These are phyloP conservation scores for Sclerotinia spermophila DNA, from an alignment of 2,329 filamentous ascomycete genomes.

Conservation along the genomic window DNA sequence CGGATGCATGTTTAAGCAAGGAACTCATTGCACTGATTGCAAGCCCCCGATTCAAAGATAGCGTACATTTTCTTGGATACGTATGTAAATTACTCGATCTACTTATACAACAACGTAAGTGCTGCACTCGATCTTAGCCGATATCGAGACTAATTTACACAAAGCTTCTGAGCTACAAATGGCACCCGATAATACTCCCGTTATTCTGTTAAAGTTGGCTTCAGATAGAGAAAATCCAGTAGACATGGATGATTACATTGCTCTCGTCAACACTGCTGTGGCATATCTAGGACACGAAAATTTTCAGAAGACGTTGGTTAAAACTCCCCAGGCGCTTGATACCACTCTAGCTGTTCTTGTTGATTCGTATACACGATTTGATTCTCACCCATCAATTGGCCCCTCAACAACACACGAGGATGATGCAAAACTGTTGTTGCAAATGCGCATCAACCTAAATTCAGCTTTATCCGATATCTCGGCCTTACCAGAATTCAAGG, in stretches of 20 bases:
- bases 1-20: slow-evolving; percentile 48
- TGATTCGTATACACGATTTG: slow-evolving; percentile 46
- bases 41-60: slow-evolving; percentile 43
- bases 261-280: slow-evolving; percentile 49
- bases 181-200: slow-evolving; percentile 45
- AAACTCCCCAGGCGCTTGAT: slow-evolving; percentile 32
- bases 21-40: slow-evolving; percentile 49
- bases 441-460: slow-evolving; percentile 49
- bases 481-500: slow-evolving; percentile 46
- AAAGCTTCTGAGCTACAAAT: slow-evolving; percentile 34
- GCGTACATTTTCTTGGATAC: slow-evolving; percentile 46
- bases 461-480: slow-evolving; percentile 51
- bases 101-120: slow-evolving; percentile 48
- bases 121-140: not conserved
- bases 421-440: slow-evolving; percentile 49
- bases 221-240: slow-evolving; percentile 40
- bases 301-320: slow-evolving; percentile 49
- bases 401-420: slow-evolving; percentile 34
- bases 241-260: slow-evolving; percentile 54
- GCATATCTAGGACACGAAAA: slow-evolving; percentile 53
- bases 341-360: slow-evolving; percentile 49
- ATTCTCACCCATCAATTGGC: slow-evolving; percentile 33
- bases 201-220: slow-evolving; percentile 50
- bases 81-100: slow-evolving; percentile 56
- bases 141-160: not conserved